Conservation (phyloP, 2,329 filamentous ascomycete species). For the Alternaria angustiovoidea region DNA sequence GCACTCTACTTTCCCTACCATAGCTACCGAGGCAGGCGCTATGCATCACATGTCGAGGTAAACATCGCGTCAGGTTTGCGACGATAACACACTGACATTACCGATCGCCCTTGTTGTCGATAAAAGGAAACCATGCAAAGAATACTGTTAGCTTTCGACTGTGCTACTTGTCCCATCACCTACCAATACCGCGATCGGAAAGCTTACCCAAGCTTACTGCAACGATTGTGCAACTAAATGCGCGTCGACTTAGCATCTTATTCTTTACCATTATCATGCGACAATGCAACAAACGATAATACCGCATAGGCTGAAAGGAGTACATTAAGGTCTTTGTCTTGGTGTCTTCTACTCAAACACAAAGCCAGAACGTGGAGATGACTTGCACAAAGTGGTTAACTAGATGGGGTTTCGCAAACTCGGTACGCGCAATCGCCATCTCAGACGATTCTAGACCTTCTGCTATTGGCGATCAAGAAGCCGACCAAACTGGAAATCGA, state of each 20-base stretch:
- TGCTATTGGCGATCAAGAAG: not conserved
- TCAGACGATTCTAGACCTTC: not conserved
- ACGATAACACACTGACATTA: not conserved
- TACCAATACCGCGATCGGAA: not conserved
- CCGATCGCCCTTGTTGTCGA: not conserved
- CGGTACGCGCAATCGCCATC: too few relatives aligned
- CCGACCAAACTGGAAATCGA: too few relatives aligned
- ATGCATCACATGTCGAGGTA: not conserved
- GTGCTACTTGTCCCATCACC: not conserved
- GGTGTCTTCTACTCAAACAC: not conserved
- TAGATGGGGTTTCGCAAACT: not conserved
- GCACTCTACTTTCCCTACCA: not conserved
- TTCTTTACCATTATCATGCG: not conserved
- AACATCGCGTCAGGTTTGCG: not conserved
- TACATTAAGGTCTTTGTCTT: not conserved
- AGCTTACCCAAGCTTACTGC: not conserved
- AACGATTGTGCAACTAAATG: not conserved
- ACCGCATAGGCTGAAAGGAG: not conserved
- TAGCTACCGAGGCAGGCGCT: not conserved
- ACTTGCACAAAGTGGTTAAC: not conserved
- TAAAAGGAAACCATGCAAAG: not conserved
- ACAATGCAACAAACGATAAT: not conserved
- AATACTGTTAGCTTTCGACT: not conserved
- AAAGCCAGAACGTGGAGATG: not conserved
- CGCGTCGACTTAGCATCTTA: not conserved